A percentile compares a stretch with the other conserved stretches of the same genome.
These are phyloP conservation scores for Panicum miliaceum DNA, from an alignment of 176 grass and related monocot genomes.

Conservation along the genomic window DNA sequence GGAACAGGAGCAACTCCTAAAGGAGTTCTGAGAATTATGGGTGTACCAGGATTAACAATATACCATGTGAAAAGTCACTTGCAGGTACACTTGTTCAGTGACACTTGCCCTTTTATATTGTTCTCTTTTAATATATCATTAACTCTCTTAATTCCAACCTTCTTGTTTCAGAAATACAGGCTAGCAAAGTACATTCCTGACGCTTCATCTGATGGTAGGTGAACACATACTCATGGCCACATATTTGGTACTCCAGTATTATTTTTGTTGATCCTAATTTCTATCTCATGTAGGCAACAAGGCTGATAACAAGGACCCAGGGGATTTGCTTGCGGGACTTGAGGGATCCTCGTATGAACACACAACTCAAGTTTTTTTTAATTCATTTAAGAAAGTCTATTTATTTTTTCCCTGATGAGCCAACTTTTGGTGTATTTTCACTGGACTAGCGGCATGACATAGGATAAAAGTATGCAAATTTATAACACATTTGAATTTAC, in stretches of 20 bases:
- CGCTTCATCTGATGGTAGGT: slow-evolving; percentile 76
- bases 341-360: slow-evolving; percentile 93
- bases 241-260: background rate
- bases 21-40: slow-evolving; percentile 93
- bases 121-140: slow-evolving; percentile 3
- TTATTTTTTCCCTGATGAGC: background rate
- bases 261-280: slow-evolving; percentile 39
- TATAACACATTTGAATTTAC: slow-evolving; percentile 15
- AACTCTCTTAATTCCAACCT: slow-evolving; percentile 13
- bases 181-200: slow-evolving; percentile 95
- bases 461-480: background rate
- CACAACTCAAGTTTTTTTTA: background rate
- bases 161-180: slow-evolving; percentile 86
- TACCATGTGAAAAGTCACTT: slow-evolving; percentile 99
- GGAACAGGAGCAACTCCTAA: slow-evolving; percentile 90
- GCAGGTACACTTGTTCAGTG: slow-evolving; percentile 63
- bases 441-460: slow-evolving; percentile 4
- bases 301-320: slow-evolving; percentile 78
- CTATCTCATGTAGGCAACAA: slow-evolving; percentile 55
- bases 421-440: background rate
- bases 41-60: slow-evolving; percentile 83
- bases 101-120: slow-evolving; percentile 12
- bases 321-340: slow-evolving; percentile 58
- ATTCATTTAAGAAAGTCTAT: background rate
- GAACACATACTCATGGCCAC: slow-evolving; percentile 3